phyloP scores from a whole-genome alignment of 2,329 filamentous ascomycete genomes.

The Colletotrichum chlorophyti region DNA sequence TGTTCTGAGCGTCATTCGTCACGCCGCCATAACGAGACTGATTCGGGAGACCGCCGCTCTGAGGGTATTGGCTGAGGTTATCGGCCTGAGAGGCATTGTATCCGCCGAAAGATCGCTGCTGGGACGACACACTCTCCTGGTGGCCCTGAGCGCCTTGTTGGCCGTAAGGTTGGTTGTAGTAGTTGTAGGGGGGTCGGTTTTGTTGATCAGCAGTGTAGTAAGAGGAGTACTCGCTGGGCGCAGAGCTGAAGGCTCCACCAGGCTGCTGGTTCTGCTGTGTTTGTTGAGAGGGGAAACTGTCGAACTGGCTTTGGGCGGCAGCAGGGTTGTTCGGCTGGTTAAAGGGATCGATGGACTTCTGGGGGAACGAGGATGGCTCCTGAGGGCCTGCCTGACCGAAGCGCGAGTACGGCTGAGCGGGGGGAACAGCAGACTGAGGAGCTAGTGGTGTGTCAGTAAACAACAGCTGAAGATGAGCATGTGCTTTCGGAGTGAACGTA shows the following conservation, averaged over 20 bases:
- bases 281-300: constrained; percentile 65
- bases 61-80: constrained; percentile 74
- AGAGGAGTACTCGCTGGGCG: constrained; percentile 79
- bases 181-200: constrained; percentile 77
- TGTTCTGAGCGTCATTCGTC: constrained; percentile 77
- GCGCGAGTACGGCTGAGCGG: constrained; percentile 72
- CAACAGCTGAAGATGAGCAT: constrained; percentile 27
- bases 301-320: constrained; percentile 61
- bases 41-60: constrained; percentile 68
- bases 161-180: constrained; percentile 70
- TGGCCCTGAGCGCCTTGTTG: constrained; percentile 68
- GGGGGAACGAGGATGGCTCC: constrained; percentile 66
- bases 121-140: constrained; percentile 73
- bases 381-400: constrained; percentile 69
- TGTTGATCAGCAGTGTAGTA: constrained; percentile 84
- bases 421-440: constrained; percentile 59
- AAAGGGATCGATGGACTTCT: constrained; percentile 91
- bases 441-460: background rate
- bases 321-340: constrained; percentile 69
- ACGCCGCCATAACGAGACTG: constrained; percentile 65
- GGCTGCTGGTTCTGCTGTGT: constrained; percentile 64
- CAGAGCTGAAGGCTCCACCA: constrained; percentile 74
- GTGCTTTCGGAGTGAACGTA: constrained; percentile 40
- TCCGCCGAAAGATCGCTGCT: constrained; percentile 79
- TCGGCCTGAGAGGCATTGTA: constrained; percentile 72